Evolutionary conservation across 306 rosid species (phyloP).

Genomic region (Sicyos baderoa): DNA sequence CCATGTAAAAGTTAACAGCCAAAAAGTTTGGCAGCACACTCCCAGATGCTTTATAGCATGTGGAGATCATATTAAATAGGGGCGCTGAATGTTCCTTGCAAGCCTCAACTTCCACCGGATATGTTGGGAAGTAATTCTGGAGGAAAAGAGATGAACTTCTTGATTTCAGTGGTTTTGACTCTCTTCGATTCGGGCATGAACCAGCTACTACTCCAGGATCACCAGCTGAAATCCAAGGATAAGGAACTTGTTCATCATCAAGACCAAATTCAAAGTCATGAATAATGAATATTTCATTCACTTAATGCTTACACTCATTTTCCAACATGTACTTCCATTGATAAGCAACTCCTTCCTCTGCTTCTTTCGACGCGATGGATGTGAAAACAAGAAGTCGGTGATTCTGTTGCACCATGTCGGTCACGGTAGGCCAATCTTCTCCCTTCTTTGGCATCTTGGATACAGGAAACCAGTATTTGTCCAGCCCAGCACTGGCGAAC

Average conservation of each 20-base stretch:
- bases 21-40: constrained; percentile 66
- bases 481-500: constrained; percentile 59
- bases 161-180: constrained; percentile 71
- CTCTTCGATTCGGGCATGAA: constrained; percentile 79
- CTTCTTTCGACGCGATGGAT: constrained; percentile 77
- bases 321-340: constrained; percentile 94
- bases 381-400: constrained; percentile 88
- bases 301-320: constrained; percentile 61
- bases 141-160: constrained; percentile 64
- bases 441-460: constrained; percentile 75
- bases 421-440: constrained; percentile 87
- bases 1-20: constrained; percentile 97
- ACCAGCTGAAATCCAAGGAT: constrained; percentile 62
- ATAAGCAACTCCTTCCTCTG: constrained; percentile 86
- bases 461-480: constrained; percentile 78
- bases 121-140: constrained; percentile 81
- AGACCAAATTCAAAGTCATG: not conserved
- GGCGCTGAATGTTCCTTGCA: constrained; percentile 96
- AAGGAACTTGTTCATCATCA: constrained; percentile 13
- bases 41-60: constrained; percentile 91
- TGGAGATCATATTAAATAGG: constrained; percentile 67
- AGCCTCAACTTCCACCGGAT: constrained; percentile 84
- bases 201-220: constrained; percentile 78
- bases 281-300: constrained; percentile 5
- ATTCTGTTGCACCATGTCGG: constrained; percentile 68